These are phyloP conservation scores for Ilyonectria robusta DNA, from an alignment of 2,329 filamentous ascomycete genomes.

Conservation along the genomic window DNA sequence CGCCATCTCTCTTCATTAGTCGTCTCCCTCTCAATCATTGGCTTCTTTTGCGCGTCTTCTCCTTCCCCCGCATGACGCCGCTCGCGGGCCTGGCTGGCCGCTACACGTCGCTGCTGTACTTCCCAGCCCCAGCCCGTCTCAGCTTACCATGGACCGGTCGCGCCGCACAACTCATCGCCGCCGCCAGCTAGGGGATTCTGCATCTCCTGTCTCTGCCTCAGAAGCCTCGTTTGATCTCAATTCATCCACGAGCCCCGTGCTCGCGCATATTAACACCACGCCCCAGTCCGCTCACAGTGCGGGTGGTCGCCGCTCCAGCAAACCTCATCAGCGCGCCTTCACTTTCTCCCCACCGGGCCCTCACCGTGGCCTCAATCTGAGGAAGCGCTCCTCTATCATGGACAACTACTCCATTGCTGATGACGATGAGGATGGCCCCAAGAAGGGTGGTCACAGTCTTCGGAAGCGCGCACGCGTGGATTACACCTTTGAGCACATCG, in stretches of 20 bases:
- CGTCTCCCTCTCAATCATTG: slow-evolving; percentile 27
- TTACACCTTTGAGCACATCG: slow-evolving; percentile 68
- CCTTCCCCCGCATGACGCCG: slow-evolving; percentile 44
- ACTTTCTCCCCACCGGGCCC: slow-evolving; percentile 55
- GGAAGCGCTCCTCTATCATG: slow-evolving; percentile 61
- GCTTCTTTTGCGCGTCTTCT: slow-evolving; percentile 38
- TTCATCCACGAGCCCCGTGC: slow-evolving; percentile 50
- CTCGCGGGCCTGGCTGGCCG: slow-evolving; percentile 48
- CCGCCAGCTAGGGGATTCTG: slow-evolving; percentile 50
- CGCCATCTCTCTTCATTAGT: slow-evolving; percentile 25
- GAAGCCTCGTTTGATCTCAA: slow-evolving; percentile 51
- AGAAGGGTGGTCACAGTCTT: slow-evolving; percentile 72
- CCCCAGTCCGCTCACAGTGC: slow-evolving; percentile 49
- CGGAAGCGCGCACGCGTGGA: slow-evolving; percentile 70
- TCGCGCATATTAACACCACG: slow-evolving; percentile 51
- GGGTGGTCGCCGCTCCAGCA: slow-evolving; percentile 52
- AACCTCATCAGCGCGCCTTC: slow-evolving; percentile 54
- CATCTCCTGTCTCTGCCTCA: slow-evolving; percentile 53
- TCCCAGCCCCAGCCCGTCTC: slow-evolving; percentile 47
- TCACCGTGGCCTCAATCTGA: slow-evolving; percentile 50
- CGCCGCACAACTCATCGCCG: slow-evolving; percentile 54
- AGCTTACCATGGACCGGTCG: slow-evolving; percentile 56
- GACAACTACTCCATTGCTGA: slow-evolving; percentile 57
- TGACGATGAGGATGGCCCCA: slow-evolving; percentile 65
- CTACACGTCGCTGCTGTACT: slow-evolving; percentile 49